A percentile compares a stretch with the other conserved stretches of the same genome.
Conservation (phyloP, 2,329 filamentous ascomycete genomes). For the Fusarium hostae region DNA sequence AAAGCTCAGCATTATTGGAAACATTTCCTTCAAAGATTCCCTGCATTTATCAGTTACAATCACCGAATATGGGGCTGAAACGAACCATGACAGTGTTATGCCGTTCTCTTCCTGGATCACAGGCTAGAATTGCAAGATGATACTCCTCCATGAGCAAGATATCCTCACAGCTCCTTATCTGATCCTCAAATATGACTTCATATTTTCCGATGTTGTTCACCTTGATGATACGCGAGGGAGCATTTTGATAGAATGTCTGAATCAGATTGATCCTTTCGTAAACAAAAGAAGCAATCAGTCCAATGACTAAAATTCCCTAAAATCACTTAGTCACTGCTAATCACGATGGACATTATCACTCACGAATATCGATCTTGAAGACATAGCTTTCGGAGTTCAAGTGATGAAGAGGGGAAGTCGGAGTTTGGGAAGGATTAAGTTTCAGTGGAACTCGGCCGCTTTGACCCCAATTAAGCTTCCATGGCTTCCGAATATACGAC, state of each 20-base stretch:
- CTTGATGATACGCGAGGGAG: constrained; percentile 44
- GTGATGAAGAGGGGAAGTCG: not conserved
- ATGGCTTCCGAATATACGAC: not conserved
- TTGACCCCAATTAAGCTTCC: not conserved
- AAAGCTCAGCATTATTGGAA: constrained; percentile 47
- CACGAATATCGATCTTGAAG: constrained; percentile 16
- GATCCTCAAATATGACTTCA: constrained; percentile 51
- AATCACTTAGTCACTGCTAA: not conserved
- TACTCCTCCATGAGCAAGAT: constrained; percentile 50
- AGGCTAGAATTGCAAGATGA: constrained; percentile 52
- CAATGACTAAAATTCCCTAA: constrained; percentile 18
- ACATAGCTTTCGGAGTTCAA: not conserved
- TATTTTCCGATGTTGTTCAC: constrained; percentile 44
- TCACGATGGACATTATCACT: accelerated
- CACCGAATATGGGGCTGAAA: not conserved
- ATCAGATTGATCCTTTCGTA: constrained; percentile 32
- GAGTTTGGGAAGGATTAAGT: not conserved
- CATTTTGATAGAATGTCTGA: constrained; percentile 44
- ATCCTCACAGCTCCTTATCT: constrained; percentile 56
- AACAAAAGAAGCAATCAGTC: constrained; percentile 12
- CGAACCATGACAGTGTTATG: constrained; percentile 57
- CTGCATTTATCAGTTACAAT: constrained; percentile 24
- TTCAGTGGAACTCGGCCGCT: not conserved
- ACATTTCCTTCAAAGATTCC: constrained; percentile 39
- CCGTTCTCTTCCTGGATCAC: constrained; percentile 53